Base-by-base conservation (phyloP, 768 basidiomycete genomes). In the Tulasnella sp. region DNA sequence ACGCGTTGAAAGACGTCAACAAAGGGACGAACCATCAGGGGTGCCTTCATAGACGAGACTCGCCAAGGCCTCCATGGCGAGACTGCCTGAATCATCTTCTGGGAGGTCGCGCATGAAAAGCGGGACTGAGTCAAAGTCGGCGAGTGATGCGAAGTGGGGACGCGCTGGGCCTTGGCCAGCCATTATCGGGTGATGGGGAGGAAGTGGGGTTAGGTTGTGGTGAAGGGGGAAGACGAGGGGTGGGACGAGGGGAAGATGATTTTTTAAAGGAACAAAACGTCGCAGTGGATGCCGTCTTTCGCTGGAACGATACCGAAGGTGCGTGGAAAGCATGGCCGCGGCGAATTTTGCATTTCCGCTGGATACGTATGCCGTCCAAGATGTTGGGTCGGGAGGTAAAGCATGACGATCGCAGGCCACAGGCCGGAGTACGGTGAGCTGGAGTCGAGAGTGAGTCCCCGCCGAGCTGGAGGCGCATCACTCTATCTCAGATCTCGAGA, bases 31-130 rank as follows among this genome's bases (percentile, higher is more conserved):
- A 97, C 94, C 93, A 73, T 97, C 87, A 52, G 91, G 84, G 14
- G 89, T 86, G 27, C 92, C 96, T 14, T 98, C 92, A 68, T 94
- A 75, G 6, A 78, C 80, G 25, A 99, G 76, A 62, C 79, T 83
- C 68, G 93, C 89, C 42, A 98, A 68, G 7, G 94, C 96, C 57
- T 84, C 79, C 17, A 98, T 64, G 2, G 81, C 77, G 2, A 74
- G 70, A 62, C 86, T 82, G 21, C 81, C 75, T n/a, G 73, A 65
- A 9, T 78, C 78, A 4, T 85, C 86, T 3, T 71, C 72, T 0
- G 93, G 92, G 17, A 96, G 74, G 17, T 81, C 78, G 63, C 81
- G 82, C 92, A 98, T 98, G 71, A 99, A 99, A 35, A 99, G 72
- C 5, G 96, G 96, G 2, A 86, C 71, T 3, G 77, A 73, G 62